phyloP scores from a whole-genome alignment of 305 asterid genomes.

The Fraxinus baroniana region DNA sequence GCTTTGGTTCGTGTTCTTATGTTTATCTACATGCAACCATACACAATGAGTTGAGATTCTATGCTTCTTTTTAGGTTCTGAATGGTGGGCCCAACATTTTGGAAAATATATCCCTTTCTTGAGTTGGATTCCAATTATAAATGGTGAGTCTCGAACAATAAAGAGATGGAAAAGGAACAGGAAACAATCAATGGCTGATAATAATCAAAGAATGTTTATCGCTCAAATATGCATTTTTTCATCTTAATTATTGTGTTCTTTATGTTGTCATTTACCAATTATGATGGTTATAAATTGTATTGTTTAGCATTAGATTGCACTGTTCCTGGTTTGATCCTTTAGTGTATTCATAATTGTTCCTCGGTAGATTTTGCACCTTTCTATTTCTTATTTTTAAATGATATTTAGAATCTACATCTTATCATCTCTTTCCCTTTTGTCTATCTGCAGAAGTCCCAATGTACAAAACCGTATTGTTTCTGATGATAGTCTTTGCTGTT shows the following conservation, averaged over 20 bases:
- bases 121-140: conserved; percentile 72
- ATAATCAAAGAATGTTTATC: neutral
- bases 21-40: conserved; percentile 8
- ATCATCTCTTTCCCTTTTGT: neutral
- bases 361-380: conserved; percentile 1
- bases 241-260: neutral
- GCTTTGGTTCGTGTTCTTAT: neutral
- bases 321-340: neutral
- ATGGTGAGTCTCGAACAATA: conserved; percentile 48
- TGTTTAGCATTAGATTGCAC: neutral
- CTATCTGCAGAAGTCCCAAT: conserved; percentile 54
- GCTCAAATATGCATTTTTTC: neutral
- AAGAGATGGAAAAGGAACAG: neutral
- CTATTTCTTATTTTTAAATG: neutral
- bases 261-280: neutral
- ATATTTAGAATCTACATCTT: neutral
- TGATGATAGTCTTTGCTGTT: conserved; percentile 71
- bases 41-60: conserved; percentile 14
- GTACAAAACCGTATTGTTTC: conserved; percentile 39
- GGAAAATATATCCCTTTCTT: conserved; percentile 69
- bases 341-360: neutral
- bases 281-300: neutral
- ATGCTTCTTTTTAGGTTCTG: conserved; percentile 62
- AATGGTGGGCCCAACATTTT: conserved; percentile 83
- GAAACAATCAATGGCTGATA: neutral